Conservation (phyloP, 1,284 basidiomycete genomes). For the Pseudozyma pruni region DNA sequence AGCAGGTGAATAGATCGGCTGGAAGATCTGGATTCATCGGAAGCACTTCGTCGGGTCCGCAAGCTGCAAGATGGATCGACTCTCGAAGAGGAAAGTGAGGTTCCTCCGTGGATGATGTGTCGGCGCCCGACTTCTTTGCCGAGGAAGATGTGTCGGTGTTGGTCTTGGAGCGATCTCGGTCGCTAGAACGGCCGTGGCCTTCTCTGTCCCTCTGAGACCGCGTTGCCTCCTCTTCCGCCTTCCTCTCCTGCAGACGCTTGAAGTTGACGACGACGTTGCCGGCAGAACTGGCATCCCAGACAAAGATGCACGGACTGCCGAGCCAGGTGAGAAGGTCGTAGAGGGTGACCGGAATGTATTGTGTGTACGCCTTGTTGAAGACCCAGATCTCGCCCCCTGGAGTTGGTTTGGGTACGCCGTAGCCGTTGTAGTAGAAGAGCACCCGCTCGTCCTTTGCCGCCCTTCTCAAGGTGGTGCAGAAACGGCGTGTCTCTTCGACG, state of each 20-base stretch:
- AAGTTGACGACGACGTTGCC: constrained; percentile 93
- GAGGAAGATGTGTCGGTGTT: constrained; percentile 16
- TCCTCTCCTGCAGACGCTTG: constrained; percentile 83
- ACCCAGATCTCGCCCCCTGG: constrained; percentile 98
- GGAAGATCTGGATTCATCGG: constrained; percentile 96
- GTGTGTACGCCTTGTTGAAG: constrained; percentile 96
- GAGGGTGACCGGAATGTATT: constrained; percentile 96
- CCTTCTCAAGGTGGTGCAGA: constrained; percentile 85
- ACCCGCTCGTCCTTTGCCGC: constrained; percentile 93
- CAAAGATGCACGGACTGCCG: constrained; percentile 89
- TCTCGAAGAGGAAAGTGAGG: constrained; percentile 78
- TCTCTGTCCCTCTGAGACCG: constrained; percentile 68
- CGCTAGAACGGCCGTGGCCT: constrained; percentile 16
- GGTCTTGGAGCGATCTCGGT: constrained; percentile 23
- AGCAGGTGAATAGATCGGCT: constrained; percentile 96
- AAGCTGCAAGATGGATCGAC: constrained; percentile 94
- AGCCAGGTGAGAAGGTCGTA: constrained; percentile 90
- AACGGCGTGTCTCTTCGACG: constrained; percentile 90
- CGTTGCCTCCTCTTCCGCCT: constrained; percentile 78
- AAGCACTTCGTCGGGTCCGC: constrained; percentile 87
- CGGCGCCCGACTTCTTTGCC: constrained; percentile 18
- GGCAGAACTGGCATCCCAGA: constrained; percentile 98
- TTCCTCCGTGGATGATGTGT: constrained; percentile 44
- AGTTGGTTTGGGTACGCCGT: constrained; percentile 96
- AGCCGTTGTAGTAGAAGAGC: constrained; percentile 98